A percentile compares a stretch with the other conserved stretches of the same genome.
Evolutionary conservation across 148 eudicot genomes (phyloP).

Genomic region (Cornus controversa): DNA sequence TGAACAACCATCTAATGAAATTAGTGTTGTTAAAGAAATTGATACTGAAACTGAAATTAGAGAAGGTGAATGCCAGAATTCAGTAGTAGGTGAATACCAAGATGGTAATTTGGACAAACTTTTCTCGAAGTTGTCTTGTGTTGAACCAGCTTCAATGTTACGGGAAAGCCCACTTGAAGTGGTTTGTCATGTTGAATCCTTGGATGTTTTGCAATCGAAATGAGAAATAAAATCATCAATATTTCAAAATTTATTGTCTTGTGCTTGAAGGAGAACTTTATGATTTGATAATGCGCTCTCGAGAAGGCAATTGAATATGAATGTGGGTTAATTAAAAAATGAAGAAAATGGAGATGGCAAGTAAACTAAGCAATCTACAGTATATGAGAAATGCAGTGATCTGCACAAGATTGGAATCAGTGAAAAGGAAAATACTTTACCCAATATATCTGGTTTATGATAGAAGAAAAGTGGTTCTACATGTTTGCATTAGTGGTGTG

Average conservation of each 20-base stretch:
- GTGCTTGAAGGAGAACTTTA: neutral
- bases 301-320: no score
- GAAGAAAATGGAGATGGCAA: no score
- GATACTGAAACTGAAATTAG: conserved; percentile 8
- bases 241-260: no score
- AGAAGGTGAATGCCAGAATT: neutral
- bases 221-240: neutral
- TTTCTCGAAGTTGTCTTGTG: conserved; percentile 10
- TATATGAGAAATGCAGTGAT: no score
- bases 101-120: neutral
- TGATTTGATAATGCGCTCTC: no score
- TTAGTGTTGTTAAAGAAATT: neutral
- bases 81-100: conserved; percentile 9
- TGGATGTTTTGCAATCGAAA: neutral
- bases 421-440: no score
- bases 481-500: no score
- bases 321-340: no score
- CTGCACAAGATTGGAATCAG: no score
- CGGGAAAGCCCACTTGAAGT: neutral
- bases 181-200: neutral
- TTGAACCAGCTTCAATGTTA: conserved; percentile 1
- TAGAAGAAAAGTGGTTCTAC: no score
- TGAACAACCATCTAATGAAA: neutral
- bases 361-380: no score
- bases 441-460: no score